These are phyloP conservation scores for Verticillium albo-atrum DNA, from an alignment of 2,329 filamentous ascomycete species.

Conservation along the genomic window DNA sequence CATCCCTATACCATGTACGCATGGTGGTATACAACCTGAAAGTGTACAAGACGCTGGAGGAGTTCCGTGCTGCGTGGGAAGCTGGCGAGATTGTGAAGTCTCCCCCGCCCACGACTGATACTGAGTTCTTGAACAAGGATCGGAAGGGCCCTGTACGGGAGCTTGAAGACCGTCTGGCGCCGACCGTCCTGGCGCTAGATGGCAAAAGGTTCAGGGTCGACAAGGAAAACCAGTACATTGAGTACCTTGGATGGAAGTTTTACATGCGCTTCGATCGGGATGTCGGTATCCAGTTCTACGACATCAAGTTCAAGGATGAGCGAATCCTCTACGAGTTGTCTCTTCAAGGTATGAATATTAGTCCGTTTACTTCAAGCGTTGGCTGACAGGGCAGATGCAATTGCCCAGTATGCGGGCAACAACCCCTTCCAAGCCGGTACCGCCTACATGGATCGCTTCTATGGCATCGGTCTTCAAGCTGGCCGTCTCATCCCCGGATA, in stretches of 20 bases:
- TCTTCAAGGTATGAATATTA: neutral
- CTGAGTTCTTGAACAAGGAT: constrained; percentile 12
- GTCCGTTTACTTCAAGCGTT: neutral
- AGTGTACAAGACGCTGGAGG: constrained; percentile 10
- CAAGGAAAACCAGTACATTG: constrained; percentile 12
- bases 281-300: constrained; percentile 3
- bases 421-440: constrained; percentile 2
- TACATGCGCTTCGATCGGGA: constrained; percentile 9
- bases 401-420: constrained; percentile 1
- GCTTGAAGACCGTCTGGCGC: constrained; percentile 12
- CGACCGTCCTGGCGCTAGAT: constrained; percentile 8
- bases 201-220: constrained; percentile 14
- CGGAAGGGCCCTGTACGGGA: constrained; percentile 10
- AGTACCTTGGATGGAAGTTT: constrained; percentile 15
- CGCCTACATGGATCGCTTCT: constrained; percentile 2
- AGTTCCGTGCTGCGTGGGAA: constrained; percentile 12
- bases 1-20: constrained; percentile 10
- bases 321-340: neutral
- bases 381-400: neutral
- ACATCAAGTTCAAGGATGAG: neutral
- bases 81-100: constrained; percentile 7
- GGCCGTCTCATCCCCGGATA: constrained; percentile 7
- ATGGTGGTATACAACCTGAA: constrained; percentile 13
- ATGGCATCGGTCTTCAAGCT: neutral
- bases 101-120: constrained; percentile 6